Conservation (phyloP, 352 stramenopile species). For the Phytophthora meadii region DNA sequence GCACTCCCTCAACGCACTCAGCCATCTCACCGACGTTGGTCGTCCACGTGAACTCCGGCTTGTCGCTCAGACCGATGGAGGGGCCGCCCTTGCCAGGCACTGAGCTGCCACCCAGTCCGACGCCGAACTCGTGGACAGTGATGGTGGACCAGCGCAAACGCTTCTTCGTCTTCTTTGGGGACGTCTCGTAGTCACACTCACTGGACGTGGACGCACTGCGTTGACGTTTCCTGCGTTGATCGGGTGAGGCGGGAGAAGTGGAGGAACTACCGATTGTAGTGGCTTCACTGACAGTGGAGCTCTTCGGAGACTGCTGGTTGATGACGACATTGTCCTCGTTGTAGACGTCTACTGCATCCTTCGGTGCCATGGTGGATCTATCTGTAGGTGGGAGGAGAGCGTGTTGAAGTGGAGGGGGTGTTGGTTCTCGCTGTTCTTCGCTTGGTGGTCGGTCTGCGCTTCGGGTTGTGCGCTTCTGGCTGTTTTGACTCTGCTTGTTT, state of each 20-base stretch:
- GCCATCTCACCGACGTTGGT: conserved; percentile 73
- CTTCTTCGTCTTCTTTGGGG: conserved; percentile 43
- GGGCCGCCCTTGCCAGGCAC: conserved; percentile 59
- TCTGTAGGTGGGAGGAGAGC: background rate
- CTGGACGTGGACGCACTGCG: conserved; percentile 14
- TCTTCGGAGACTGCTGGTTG: conserved; percentile 20
- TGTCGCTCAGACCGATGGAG: conserved; percentile 57
- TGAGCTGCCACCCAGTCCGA: conserved; percentile 56
- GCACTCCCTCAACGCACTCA: conserved; percentile 62
- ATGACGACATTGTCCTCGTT: conserved; percentile 4
- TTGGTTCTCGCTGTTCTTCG: conserved; percentile 4
- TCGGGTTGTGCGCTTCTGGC: conserved; percentile 27
- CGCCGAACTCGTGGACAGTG: conserved; percentile 67
- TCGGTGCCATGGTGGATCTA: conserved; percentile 47
- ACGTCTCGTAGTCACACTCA: conserved; percentile 9
- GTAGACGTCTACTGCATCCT: conserved; percentile 39
- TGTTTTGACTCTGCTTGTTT: conserved; percentile 40
- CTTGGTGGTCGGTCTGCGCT: conserved; percentile 17
- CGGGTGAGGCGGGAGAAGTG: conserved; percentile 6
- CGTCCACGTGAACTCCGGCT: conserved; percentile 65
- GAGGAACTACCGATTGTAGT: background rate
- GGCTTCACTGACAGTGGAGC: conserved; percentile 9
- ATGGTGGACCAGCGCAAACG: conserved; percentile 60
- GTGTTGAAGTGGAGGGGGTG: conserved; percentile 9
- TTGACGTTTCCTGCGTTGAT: conserved; percentile 22